These are phyloP conservation scores for Ophioceras dolichostomum DNA, from an alignment of 2,329 filamentous ascomycete species.

Conservation along the genomic window DNA sequence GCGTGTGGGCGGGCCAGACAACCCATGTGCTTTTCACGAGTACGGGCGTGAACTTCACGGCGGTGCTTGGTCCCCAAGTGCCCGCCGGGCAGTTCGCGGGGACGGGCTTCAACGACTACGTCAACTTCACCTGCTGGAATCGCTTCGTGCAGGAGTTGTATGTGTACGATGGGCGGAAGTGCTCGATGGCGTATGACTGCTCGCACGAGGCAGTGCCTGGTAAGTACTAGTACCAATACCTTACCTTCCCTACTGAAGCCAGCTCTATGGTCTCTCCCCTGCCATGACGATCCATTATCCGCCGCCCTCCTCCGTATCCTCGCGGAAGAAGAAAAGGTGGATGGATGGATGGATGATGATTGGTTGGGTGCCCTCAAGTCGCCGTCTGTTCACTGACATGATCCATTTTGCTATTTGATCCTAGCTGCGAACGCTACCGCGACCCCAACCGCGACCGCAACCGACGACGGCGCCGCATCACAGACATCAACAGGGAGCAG, in stretches of 20 bases:
- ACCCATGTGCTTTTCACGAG: slow-evolving; percentile 15
- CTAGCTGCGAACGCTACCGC: not conserved
- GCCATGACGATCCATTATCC: no score
- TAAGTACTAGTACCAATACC: no score
- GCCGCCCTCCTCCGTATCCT: no score
- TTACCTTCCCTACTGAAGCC: no score
- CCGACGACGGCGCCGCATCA: not conserved
- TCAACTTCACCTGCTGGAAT: slow-evolving; percentile 18
- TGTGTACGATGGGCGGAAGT: slow-evolving; percentile 11
- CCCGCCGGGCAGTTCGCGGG: slow-evolving; percentile 16
- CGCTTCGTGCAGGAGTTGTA: slow-evolving; percentile 13
- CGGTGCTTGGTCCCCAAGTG: slow-evolving; percentile 14
- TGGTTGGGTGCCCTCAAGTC: no score
- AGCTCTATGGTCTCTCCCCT: no score
- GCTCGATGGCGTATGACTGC: slow-evolving; percentile 18
- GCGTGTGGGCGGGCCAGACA: slow-evolving; percentile 15
- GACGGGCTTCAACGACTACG: slow-evolving; percentile 17
- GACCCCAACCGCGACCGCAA: not conserved
- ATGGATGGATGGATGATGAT: no score
- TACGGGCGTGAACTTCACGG: slow-evolving; percentile 16
- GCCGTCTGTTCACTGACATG: no score
- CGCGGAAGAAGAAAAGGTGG: no score
- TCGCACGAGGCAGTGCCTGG: slow-evolving; percentile 13
- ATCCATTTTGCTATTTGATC: no score
- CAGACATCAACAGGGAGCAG: not conserved